Base-by-base conservation (phyloP, 768 basidiomycete genomes). In the Lyophyllum atratum region DNA sequence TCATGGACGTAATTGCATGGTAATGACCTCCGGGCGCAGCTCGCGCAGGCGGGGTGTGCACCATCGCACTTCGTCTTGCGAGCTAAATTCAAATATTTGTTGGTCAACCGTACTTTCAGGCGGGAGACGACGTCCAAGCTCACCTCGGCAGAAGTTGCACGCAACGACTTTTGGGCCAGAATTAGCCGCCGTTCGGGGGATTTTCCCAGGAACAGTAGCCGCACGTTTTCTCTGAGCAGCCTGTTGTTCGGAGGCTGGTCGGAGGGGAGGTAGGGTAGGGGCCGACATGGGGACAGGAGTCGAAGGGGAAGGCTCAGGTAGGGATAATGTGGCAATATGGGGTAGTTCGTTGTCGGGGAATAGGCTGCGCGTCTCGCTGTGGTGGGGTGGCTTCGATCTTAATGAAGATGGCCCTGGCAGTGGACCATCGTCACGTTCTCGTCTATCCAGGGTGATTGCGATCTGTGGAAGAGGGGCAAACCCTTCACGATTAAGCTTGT, bases 61-160 rank as follows among this genome's bases (percentile, higher is more conserved):
- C 92, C 92, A 70, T 93, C 92, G 64, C 92, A 93, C 69, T 91
- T 88, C 19, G 92, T 93, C 76, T 93, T 93, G 58, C 92, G 92
- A 33, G 91, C 92, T 92, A 62, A 4, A n/a, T n/a, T 10, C 26
- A 58, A 49, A 56, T n/a, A 37, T 21, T 42, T 28, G 43, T 45
- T 49, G 47, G 26, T 42, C n/a, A n/a, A 52, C 7, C n/a, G 10
- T 15, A 40, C 2, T 5, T 47, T 22, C 22, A 49, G 22, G 37
- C 49, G 47, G 60, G 31, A 49, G 50, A 37, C 44, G 31, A 9
- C 26, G 43, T 34, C 21, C 43, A 31, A 43, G 21, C 44, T 42
- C 66, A 92, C 92, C 90, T 77, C 92, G 83, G 72, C 92, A 93
- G 68, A 91, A 91, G 72, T 93, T 92, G 73, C 92, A 93, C 15